A percentile compares a stretch with the other conserved stretches of the same genome.
phyloP scores from a whole-genome alignment of 257 asterid genomes.

The Plantago major region DNA sequence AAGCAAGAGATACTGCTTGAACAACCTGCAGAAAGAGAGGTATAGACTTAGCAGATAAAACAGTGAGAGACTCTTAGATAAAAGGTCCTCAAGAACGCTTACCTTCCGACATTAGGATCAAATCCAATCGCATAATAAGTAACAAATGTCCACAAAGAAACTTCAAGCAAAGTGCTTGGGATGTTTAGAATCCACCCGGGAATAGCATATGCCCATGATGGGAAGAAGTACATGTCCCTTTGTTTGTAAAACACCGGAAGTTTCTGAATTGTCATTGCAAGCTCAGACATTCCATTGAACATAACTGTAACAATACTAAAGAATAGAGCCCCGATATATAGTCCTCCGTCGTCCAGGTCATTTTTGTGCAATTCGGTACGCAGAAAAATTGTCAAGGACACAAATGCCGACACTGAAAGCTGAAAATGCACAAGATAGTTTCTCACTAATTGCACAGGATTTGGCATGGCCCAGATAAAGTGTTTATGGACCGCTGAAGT shows the following conservation, averaged over 20 bases:
- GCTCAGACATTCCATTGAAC: conserved; percentile 62
- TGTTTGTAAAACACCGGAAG: conserved; percentile 69
- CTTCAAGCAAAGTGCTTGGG: conserved; percentile 49
- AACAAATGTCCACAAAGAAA: conserved; percentile 45
- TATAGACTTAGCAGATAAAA: not conserved
- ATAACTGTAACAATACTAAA: conserved; percentile 33
- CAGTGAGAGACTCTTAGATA: not conserved
- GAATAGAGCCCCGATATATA: conserved; percentile 49
- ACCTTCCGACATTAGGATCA: conserved; percentile 67
- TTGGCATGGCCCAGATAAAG: not conserved
- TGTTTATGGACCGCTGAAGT: not conserved
- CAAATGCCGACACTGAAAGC: conserved; percentile 33
- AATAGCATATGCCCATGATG: conserved; percentile 58
- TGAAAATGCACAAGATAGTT: conserved; percentile 23
- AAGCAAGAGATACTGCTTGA: conserved; percentile 52
- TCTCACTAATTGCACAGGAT: conserved; percentile 2
- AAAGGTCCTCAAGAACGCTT: not conserved
- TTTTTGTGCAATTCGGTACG: conserved; percentile 46
- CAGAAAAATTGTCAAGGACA: conserved; percentile 48
- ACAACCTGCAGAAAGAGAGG: conserved; percentile 28
- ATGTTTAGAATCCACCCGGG: conserved; percentile 62
- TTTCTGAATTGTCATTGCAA: conserved; percentile 49
- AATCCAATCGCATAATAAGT: conserved; percentile 65
- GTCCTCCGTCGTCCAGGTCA: conserved; percentile 37
- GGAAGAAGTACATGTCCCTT: conserved; percentile 52